Evolutionary conservation across 2,329 filamentous ascomycete genomes (phyloP), one percentile per base, ranked within the genome.

Genomic region (Monosporascus cannonballus): DNA sequence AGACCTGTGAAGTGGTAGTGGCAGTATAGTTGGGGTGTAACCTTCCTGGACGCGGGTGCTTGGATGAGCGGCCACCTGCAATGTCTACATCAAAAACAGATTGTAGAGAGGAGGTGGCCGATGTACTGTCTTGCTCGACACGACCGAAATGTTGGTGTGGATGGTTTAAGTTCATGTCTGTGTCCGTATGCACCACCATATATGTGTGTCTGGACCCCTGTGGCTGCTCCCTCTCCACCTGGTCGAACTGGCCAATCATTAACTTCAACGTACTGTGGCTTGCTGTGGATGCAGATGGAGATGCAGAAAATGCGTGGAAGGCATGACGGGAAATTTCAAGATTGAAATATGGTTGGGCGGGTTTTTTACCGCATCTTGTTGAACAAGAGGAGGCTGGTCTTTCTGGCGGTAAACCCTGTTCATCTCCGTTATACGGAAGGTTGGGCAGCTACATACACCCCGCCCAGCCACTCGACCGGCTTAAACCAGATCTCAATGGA

Each of bases 1-100:
- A 67, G 42, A 56, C 56, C 47, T 64, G 62, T 5, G 66, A 67
- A 36, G 56, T 54, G 25, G 59, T 58, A 49, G 47, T 52, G 9
- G 55, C 47, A 54, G 47, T 59, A 45, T 61, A 50, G n/a, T 50
- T 48, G 36, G 53, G 59, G 20, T 58, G 51, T 39, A 54, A 48
- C 34, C 57, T 63, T 68, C 14, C 22, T 22, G 20, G 20, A 6
- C 6, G 20, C 24, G 15, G 30, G 2, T 34, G 30, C 4, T 5
- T 34, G 30, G 30, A 34, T 41, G 50, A 24, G 36, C 22, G 38
- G 51, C 30, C 30, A 22, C 41, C 48, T 36, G 51, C 53, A 45
- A 50, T 51, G 14, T 37, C 34, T 49, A 45, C 20, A 51, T 46
- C 22, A 34, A 51, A 48, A 18, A 50, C 42, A 17, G 22, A 25